Percentiles rank a stretch among this genome's conserved stretches.
Evolutionary conservation across 75 land plant genomes (phyloP).

Genomic region (Azolla pinnata): DNA sequence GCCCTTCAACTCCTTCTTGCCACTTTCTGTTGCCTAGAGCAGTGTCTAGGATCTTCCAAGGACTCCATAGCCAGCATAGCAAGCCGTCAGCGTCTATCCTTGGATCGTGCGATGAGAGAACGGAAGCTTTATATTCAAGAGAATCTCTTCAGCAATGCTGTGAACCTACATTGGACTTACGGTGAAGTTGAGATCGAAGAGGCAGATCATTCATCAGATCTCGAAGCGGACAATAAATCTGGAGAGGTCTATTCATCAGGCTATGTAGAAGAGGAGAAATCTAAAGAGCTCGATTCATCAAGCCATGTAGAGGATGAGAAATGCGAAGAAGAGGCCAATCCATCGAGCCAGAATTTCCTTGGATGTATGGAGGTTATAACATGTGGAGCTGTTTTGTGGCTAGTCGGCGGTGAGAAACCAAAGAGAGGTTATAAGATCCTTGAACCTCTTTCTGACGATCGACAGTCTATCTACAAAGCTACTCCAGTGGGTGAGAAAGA

Average conservation of each 20-base stretch:
- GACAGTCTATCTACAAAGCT: constrained; percentile 39
- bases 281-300: too few relatives aligned
- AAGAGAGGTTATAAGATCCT: constrained; percentile 56
- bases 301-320: constrained; percentile 41
- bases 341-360: constrained; percentile 6
- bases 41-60: constrained; percentile 53
- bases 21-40: constrained; percentile 49
- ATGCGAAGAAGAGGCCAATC: constrained; percentile 23
- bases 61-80: constrained; percentile 58
- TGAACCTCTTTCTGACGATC: constrained; percentile 32
- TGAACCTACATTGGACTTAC: too few relatives aligned
- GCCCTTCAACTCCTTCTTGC: constrained; percentile 40
- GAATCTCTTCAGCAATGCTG: too few relatives aligned
- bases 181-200: too few relatives aligned
- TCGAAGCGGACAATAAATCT: not conserved
- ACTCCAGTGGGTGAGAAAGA: constrained; percentile 39
- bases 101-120: constrained; percentile 53
- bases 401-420: constrained; percentile 59
- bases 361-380: constrained; percentile 43
- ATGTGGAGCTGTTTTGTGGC: constrained; percentile 47
- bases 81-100: constrained; percentile 40
- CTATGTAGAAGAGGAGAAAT: too few relatives aligned
- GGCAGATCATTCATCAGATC: constrained; percentile 16
- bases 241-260: too few relatives aligned
- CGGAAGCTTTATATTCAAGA: constrained; percentile 34